phyloP scores from a whole-genome alignment of 2,329 filamentous ascomycete genomes.

The Elsinoe arachidis region DNA sequence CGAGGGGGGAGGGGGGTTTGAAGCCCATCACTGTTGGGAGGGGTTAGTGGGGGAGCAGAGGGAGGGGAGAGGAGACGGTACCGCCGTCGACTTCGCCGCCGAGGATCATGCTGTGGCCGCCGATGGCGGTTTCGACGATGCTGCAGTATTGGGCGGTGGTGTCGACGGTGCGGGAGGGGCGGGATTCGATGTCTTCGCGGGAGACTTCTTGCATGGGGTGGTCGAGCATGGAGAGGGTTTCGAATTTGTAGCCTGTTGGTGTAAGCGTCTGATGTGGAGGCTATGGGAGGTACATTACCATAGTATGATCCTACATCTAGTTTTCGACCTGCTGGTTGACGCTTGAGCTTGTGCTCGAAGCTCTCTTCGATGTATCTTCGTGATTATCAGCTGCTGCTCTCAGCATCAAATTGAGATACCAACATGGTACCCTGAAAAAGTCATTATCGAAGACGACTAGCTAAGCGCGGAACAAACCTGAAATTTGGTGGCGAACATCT shows the following conservation, averaged over 20 bases:
- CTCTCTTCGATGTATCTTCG: conserved; percentile 81
- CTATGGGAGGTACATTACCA: conserved; percentile 40
- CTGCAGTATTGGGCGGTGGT: conserved; percentile 96
- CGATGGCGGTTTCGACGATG: conserved; percentile 80
- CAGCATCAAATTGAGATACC: conserved; percentile 14
- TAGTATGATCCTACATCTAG: conserved; percentile 83
- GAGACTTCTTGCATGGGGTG: conserved; percentile 63
- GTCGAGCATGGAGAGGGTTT: conserved; percentile 71
- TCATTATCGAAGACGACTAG: conserved; percentile 16
- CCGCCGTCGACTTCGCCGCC: conserved; percentile 91
- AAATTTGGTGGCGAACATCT: conserved; percentile 90
- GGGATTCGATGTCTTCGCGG: conserved; percentile 68
- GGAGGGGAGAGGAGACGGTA: conserved; percentile 33
- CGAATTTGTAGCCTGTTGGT: conserved; percentile 82
- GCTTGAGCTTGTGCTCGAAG: conserved; percentile 59
- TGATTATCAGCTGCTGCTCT: conserved; percentile 29
- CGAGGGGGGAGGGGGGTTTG: conserved; percentile 57
- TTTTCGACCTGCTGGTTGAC: conserved; percentile 39
- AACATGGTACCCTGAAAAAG: conserved; percentile 50
- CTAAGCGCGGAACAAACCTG: conserved; percentile 51
- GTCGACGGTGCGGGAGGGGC: conserved; percentile 64
- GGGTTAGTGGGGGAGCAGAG: background rate
- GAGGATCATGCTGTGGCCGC: conserved; percentile 63
- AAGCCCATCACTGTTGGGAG: conserved; percentile 62
- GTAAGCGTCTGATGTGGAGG: background rate